phyloP scores from a whole-genome alignment of 306 rosid species.

The Carpinus viminea region DNA sequence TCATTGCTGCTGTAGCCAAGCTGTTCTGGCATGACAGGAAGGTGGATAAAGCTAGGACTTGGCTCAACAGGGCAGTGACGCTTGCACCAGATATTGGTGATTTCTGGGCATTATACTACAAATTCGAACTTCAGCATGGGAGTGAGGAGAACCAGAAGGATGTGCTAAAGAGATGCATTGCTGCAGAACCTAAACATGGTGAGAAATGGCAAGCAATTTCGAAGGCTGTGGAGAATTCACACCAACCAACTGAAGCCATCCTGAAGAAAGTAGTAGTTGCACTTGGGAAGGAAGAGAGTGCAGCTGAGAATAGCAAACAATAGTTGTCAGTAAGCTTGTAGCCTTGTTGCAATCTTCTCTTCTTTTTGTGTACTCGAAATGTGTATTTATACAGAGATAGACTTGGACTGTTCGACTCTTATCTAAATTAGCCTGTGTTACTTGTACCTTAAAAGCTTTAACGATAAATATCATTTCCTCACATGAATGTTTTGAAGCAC shows the following conservation, averaged over 20 bases:
- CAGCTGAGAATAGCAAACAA: slow-evolving; percentile 58
- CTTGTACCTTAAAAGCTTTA: not conserved
- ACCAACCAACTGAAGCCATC: slow-evolving; percentile 77
- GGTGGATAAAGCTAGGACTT: slow-evolving; percentile 88
- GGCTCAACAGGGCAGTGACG: slow-evolving; percentile 88
- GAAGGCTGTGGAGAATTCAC: slow-evolving; percentile 90
- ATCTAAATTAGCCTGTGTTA: not conserved
- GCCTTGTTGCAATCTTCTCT: not conserved
- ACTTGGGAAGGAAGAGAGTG: slow-evolving; percentile 79
- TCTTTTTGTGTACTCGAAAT: not conserved
- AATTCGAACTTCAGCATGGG: slow-evolving; percentile 92
- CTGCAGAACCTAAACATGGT: slow-evolving; percentile 93
- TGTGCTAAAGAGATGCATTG: slow-evolving; percentile 64
- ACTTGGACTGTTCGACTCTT: not conserved
- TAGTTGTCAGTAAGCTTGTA: slow-evolving; percentile 19
- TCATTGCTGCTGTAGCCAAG: slow-evolving; percentile 83
- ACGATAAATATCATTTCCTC: not conserved
- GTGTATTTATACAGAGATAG: not conserved
- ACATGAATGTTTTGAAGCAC: not conserved
- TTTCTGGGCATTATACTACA: slow-evolving; percentile 84
- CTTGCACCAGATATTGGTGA: slow-evolving; percentile 93
- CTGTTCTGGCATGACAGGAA: slow-evolving; percentile 87
- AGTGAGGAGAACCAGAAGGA: slow-evolving; percentile 81
- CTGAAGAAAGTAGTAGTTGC: slow-evolving; percentile 80
- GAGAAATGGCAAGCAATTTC: slow-evolving; percentile 86